Evolutionary conservation across 176 grass and related monocot genomes (phyloP).

Genomic region (Elymus sibiricus): DNA sequence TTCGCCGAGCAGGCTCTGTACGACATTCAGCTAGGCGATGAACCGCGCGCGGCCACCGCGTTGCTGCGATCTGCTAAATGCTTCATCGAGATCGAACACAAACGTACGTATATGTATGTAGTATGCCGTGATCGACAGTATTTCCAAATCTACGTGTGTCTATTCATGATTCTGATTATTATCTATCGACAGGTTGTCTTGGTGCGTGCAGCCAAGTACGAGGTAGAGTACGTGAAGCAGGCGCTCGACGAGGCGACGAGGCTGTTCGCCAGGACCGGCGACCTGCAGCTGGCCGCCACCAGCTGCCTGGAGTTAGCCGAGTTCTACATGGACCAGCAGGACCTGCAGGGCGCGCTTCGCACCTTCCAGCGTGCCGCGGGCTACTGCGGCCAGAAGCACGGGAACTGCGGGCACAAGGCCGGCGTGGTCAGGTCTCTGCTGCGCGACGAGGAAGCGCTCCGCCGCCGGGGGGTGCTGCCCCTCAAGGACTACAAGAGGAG

Average conservation of each 20-base stretch:
- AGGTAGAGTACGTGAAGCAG: background rate
- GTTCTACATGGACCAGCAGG: slow-evolving; percentile 1
- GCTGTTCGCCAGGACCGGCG: background rate
- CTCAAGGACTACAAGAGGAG: background rate
- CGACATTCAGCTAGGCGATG: background rate
- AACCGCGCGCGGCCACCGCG: background rate
- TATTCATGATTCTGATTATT: no score
- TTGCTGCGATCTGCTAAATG: background rate
- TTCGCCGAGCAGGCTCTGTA: background rate
- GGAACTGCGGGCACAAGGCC: background rate
- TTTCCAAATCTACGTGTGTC: no score
- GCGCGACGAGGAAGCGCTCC: background rate
- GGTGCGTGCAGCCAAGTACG: no score
- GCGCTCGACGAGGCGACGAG: background rate
- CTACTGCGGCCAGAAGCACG: background rate
- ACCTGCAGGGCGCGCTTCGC: background rate
- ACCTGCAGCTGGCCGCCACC: background rate
- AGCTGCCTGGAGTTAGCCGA: background rate
- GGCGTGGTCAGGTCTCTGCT: background rate
- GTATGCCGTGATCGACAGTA: no score
- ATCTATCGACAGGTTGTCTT: no score
- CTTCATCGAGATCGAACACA: background rate
- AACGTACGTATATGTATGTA: no score
- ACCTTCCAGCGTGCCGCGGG: background rate
- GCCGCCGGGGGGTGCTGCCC: background rate